Evolutionary conservation across 768 basidiomycete species (phyloP), one percentile per base, ranked within the genome.

Genomic region (Mycena kentingensis): DNA sequence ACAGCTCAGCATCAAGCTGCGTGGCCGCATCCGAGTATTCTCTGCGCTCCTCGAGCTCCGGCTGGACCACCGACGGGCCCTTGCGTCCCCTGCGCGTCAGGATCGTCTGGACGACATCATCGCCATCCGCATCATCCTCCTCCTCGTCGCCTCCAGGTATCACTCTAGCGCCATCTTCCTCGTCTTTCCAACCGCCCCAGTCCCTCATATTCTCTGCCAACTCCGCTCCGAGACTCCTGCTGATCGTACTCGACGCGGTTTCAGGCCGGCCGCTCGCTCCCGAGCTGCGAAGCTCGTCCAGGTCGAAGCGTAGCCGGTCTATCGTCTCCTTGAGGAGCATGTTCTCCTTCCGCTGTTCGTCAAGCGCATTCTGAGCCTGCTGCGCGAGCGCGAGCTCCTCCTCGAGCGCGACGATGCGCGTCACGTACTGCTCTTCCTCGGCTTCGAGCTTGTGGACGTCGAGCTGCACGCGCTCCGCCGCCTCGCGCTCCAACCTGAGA

Each of bases 261-360:
- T 66, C 63, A 35, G 64, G 66, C 19, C 54, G 60, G n/a, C 69
- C 70, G 32, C 69, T 66, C 6, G 75, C 72, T 38, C 68, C 72
- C 45, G 72, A 82, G 41, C 41, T 42, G 34, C 93, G 78, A 77
- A 95, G 82, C 70, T 95, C 93, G 60, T 98, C 94, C 78, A 98
- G 83, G 62, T 98, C 95, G 58, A 88, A 96, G 27, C 91, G 79
- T 82, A 97, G 87, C 41, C 93, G 81, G 66, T 97, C 94, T 60
- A 98, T 98, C 2, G 94, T 97, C 76, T 98, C 95, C 66, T 96
- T 96, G 54, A 98, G 77, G 63, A 92, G 71, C 59, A 96, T 66
- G 63, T 97, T 98, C 76, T 95, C 92, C 63, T 93, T 90, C 73
- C 96, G 96, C 75, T 98, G 95, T 60, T 89, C 87, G 53, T 95